phyloP scores from a whole-genome alignment of 1,139 yeast species.

The Arxiozyma bovina region DNA sequence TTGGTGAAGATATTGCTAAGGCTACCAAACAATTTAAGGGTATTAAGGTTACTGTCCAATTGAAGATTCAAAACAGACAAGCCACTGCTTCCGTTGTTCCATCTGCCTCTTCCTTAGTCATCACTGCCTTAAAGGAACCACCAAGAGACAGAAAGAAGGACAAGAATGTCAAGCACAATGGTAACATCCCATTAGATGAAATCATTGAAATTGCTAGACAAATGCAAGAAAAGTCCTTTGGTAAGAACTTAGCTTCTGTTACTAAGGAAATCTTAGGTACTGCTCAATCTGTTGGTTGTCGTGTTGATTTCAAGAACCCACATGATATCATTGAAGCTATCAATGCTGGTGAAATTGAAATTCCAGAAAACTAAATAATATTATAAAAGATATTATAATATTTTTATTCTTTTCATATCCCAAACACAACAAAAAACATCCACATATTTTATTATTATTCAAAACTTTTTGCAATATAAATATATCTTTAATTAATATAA shows the following conservation, averaged over 20 bases:
- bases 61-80: conserved; percentile 99
- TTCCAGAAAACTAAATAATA: conserved; percentile 66
- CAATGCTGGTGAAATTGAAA: conserved; percentile 96
- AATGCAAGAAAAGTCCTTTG: conserved; percentile 96
- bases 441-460: conserved; percentile 2
- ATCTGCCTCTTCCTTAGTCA: conserved; percentile 97
- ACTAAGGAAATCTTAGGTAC: conserved; percentile 99
- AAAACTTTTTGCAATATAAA: conserved; percentile 4
- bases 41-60: conserved; percentile 97
- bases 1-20: conserved; percentile 99
- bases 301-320: conserved; percentile 99
- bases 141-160: conserved; percentile 99
- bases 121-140: conserved; percentile 98
- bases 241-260: conserved; percentile 94
- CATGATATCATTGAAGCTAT: conserved; percentile 97
- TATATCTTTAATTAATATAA: conserved; percentile 10
- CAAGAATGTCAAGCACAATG: conserved; percentile 98
- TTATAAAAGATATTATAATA: conserved; percentile 11
- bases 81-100: conserved; percentile 99
- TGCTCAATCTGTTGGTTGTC: conserved; percentile 98
- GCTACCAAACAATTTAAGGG: conserved; percentile 99
- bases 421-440: conserved; percentile 2
- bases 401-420: conserved; percentile 6
- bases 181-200: conserved; percentile 97
- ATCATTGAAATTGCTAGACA: conserved; percentile 95